Base-by-base conservation (phyloP, 176 grass and related monocot genomes). In the Lolium multiflorum region DNA sequence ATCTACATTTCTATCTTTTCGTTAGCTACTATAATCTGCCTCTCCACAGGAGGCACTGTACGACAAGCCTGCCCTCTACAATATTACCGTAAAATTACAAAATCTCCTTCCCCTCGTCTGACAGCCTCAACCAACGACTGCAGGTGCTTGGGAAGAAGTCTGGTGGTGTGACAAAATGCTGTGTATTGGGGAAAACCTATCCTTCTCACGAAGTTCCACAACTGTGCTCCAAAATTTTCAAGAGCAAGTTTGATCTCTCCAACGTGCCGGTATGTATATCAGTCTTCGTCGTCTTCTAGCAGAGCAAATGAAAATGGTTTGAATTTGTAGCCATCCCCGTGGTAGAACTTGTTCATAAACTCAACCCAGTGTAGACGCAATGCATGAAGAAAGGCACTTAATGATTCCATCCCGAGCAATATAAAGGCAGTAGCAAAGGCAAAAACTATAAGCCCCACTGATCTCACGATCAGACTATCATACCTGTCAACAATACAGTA, bases 331-430 rank as follows among this genome's bases (percentile, higher is more conserved):
- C 97, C 97, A 89, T 99, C 97, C 72, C 97, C 97, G 14, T 99
- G 94, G 70, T 91, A 99, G 83, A 99, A 99, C 86, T 99, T 99
- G 86, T 76, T 72, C 97, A 99, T 99, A 70, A 99, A 99, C 85
- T 99, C 97, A 78, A 99, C 97, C 97, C 97, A 99, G 80, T 99
- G 97, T 73, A 99, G 92, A 91, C 97, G 97, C 77, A 99, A 82
- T 54, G 97, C 90, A 72, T 99, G 97, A 67, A 99, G 97, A 76
- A 99, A 99, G 24, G 97, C 97, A 28, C 97, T 99, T 35, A 99
- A 70, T 44, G 94, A 88, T 86, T 99, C 97, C 97, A 99, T 99
- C 94, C 92, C 92, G 38, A 99, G 94, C 84, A 99, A 92, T 88
- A 99, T 94, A 90, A 99, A 99, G 77, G 92, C 90, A n/a, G 97